Evolutionary conservation across 441 rosid genomes (phyloP), one percentile per base, ranked within the genome.

Genomic region (Kokia cookei): DNA sequence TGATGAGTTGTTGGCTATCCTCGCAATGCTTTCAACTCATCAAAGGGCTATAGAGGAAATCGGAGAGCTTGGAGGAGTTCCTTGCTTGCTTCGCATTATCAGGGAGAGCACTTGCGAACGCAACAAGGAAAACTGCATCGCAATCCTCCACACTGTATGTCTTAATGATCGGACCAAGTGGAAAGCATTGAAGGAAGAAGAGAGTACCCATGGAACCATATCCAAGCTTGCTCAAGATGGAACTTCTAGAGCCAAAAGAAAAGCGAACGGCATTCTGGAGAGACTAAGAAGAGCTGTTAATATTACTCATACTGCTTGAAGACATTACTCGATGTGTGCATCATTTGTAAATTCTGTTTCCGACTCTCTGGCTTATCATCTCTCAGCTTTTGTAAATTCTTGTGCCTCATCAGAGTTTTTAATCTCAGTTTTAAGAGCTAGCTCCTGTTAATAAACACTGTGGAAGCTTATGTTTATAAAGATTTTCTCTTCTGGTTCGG

Each of bases 241-340:
- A 62, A 93, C 99, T 59, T 82, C 97, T 13, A 89, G 97, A 82
- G 99, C 99, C 64, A 90, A 90, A 83, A 87, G 98, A 81, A 93
- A 93, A 82, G 98, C 99, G 9, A 86, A 74, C 7, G 92, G 91
- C 58, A 89, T 93, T 47, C 90, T 96, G 24, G 98, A 88, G 47
- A 89, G 95, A 84, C 73, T 95, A 78, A 86, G 83, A 75, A 86
- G 90, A 70, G 78, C 84, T 59, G 81, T 89, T 82, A 91, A 86
- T 80, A 87, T 89, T 48, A 93, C 99, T 0, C 97, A 93, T 73
- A 93, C 99, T 1, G 95, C 98, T 26, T 96, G 86, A 93, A 63
- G 32, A 50, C 40, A 62, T 63, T 37, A 47, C 68, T 61, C 5
- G 9, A 42, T 53, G 26, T 22, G 70, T 72, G 74, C 60, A 19